Base-by-base conservation (phyloP, 805 yeast species). In the Starmerella geochares region DNA sequence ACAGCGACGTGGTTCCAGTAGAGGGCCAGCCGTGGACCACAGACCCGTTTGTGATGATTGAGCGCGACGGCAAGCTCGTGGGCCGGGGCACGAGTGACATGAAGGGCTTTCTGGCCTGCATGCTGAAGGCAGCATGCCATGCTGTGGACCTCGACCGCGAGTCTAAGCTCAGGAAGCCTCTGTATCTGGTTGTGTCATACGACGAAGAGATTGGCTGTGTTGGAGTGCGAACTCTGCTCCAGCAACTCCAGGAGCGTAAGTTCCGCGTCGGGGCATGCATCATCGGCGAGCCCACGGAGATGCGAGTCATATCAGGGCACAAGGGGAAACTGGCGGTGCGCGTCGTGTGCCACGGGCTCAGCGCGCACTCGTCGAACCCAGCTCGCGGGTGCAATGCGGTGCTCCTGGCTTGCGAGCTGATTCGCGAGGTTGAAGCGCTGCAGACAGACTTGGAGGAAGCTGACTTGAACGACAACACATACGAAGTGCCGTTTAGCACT, bases 131-230 rank as follows among this genome's bases (percentile, higher is more conserved):
- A 1, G 57, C 55, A 8, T 24, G 32, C 17, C 32, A 43, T 21
- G 57, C 55, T 28, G 19, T 43, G 3, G 27, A 24, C 3, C 25
- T 23, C 6, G 39, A 24, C 48, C 33, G 36, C 11, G 28, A 28
- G 27, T 4, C 23, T 19, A 36, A 47, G 36, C 50, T 54, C 11
- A 38, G 21, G 20, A 13, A 36, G 25, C 57, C 57, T 4, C 35
- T 54, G 29, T 55, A 54, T 19, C 28, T 52, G 3, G 48, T 50
- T 1, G 39, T 54, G 7, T 54, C 57, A 11, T 54, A 54, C 46
- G 57, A 54, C 35, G 57, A 54, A 49, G 57, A 54, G 32, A 52
- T 54, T 25, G 57, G 57, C 21, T 54, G 57, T 32, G 57, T 54
- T 3, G 57, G 57, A 14, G 51, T 52, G 31, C 51, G 53, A 4